Evolutionary conservation across 208 protist species (phyloP).

Genomic region (Trypanosoma conorhini): DNA sequence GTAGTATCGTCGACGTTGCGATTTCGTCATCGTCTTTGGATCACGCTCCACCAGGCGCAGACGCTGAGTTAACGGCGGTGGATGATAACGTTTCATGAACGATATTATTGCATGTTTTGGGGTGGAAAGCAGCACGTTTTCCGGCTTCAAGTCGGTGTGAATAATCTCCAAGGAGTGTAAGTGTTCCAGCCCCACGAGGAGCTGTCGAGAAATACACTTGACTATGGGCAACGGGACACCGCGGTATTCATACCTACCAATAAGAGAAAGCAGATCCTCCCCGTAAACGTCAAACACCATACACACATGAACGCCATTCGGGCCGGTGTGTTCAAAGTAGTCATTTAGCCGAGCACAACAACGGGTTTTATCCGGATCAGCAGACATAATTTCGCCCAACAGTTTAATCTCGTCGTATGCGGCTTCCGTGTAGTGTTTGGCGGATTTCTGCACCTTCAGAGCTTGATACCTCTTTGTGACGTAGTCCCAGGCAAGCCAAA

Average conservation of each 20-base stretch:
- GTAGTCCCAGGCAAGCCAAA: constrained; percentile 97
- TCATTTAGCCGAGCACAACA: constrained; percentile 86
- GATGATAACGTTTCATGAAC: constrained; percentile 81
- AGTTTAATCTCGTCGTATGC: constrained; percentile 85
- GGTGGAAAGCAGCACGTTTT: constrained; percentile 94
- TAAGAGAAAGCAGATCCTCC: constrained; percentile 95
- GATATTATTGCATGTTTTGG: constrained; percentile 87
- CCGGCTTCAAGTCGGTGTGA: constrained; percentile 98
- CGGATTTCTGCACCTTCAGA: constrained; percentile 84
- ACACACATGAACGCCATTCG: constrained; percentile 93
- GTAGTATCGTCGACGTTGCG: constrained; percentile 90
- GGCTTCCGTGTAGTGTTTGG: constrained; percentile 78
- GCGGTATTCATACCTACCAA: constrained; percentile 95
- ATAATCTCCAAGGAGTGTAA: constrained; percentile 95
- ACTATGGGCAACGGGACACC: constrained; percentile 95
- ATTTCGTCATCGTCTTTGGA: constrained; percentile 92
- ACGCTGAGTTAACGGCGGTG: constrained; percentile 70
- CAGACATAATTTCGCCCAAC: constrained; percentile 79
- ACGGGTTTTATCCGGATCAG: constrained; percentile 66
- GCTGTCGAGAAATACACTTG: constrained; percentile 90
- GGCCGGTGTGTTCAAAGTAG: constrained; percentile 87
- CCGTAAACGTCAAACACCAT: constrained; percentile 98
- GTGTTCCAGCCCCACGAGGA: constrained; percentile 94
- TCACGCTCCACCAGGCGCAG: constrained; percentile 78
- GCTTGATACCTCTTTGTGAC: constrained; percentile 93